Conservation (phyloP, 192 early-diverging fungal species). For the Pecoramyces ruminantium region DNA sequence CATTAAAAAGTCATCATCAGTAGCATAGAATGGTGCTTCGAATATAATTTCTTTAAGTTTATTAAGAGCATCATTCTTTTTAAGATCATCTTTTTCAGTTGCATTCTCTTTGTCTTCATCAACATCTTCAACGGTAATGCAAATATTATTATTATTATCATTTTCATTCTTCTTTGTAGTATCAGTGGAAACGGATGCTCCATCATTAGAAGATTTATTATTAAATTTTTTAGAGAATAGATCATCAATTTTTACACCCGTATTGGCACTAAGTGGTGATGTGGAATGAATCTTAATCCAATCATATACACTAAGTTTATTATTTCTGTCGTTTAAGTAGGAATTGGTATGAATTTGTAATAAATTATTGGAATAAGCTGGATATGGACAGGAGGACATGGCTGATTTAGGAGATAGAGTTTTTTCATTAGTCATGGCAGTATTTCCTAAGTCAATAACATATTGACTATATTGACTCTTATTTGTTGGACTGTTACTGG, state of each 20-base stretch:
- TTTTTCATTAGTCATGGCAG: not conserved
- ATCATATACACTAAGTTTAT: slow-evolving; percentile 7
- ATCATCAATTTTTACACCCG: not conserved
- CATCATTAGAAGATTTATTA: not conserved
- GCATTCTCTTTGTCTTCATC: not conserved
- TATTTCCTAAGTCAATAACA: not conserved
- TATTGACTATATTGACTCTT: not conserved
- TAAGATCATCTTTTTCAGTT: not conserved
- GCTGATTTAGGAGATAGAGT: not conserved
- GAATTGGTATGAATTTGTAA: slow-evolving; percentile 11
- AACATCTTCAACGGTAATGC: not conserved
- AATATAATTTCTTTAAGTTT: slow-evolving; percentile 5
- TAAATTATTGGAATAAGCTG: slow-evolving; percentile 4
- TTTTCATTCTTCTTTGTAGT: not conserved
- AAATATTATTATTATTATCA: not conserved
- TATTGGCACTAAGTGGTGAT: not conserved
- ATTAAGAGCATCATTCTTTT: not conserved
- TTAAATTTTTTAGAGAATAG: not conserved
- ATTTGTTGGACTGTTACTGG: too few relatives aligned
- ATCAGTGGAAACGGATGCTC: not conserved
- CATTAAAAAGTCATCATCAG: slow-evolving; percentile 58
- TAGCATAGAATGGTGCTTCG: slow-evolving; percentile 28
- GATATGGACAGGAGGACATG: slow-evolving; percentile 1
- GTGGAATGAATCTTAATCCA: slow-evolving; percentile 7
- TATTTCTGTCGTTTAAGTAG: slow-evolving; percentile 12